Evolutionary conservation across 306 rosid genomes (phyloP).

Genomic region (Abrus precatorius): DNA sequence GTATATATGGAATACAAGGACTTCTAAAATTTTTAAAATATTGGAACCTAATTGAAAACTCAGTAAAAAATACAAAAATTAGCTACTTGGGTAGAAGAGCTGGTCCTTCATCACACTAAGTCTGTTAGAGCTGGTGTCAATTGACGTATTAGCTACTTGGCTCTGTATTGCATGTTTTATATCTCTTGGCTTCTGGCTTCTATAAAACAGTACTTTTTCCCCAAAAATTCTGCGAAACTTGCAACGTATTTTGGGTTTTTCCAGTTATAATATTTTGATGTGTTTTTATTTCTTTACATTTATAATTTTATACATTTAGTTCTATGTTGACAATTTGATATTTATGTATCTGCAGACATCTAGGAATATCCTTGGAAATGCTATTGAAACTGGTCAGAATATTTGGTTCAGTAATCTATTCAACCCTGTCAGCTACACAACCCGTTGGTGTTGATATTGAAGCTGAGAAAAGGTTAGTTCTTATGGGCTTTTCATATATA

Average conservation of each 20-base stretch:
- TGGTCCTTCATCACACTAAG: not conserved
- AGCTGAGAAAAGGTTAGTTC: slow-evolving; percentile 85
- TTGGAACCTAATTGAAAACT: not conserved
- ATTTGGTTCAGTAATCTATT: slow-evolving; percentile 90
- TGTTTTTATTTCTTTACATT: not conserved
- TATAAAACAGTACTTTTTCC: not conserved
- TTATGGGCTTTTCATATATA: slow-evolving; percentile 21
- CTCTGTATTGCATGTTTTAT: not conserved
- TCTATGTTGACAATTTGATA: slow-evolving; percentile 46
- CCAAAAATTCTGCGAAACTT: not conserved
- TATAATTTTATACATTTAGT: slow-evolving; percentile 9
- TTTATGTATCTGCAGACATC: slow-evolving; percentile 63
- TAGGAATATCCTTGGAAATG: slow-evolving; percentile 85
- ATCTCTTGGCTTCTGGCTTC: not conserved
- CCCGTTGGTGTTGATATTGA: slow-evolving; percentile 96
- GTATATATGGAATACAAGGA: no score
- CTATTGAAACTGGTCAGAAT: slow-evolving; percentile 85
- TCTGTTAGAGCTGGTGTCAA: not conserved
- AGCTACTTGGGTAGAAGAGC: not conserved
- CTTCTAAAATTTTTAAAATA: not conserved
- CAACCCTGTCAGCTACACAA: slow-evolving; percentile 76
- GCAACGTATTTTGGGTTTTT: slow-evolving; percentile 20
- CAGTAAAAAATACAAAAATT: not conserved
- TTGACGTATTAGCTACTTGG: not conserved
- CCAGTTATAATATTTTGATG: slow-evolving; percentile 5